These are phyloP conservation scores for Ceratonia siliqua DNA, from an alignment of 306 rosid species.

Conservation along the genomic window DNA sequence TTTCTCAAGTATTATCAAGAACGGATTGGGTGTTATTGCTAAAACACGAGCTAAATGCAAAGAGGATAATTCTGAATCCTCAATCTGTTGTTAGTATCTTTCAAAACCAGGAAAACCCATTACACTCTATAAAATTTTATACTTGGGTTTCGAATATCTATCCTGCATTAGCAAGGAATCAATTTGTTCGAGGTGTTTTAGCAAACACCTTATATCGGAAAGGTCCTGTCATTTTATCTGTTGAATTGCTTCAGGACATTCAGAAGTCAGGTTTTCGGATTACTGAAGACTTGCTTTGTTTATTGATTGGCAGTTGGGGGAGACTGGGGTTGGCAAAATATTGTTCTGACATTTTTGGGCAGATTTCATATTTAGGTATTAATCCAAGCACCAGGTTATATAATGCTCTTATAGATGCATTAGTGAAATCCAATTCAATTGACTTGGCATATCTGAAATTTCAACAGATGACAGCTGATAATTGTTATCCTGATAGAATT, in stretches of 20 bases:
- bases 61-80: slow-evolving; percentile 46
- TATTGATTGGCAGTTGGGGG: slow-evolving; percentile 83
- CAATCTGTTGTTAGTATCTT: slow-evolving; percentile 51
- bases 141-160: slow-evolving; percentile 64
- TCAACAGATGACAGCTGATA: slow-evolving; percentile 72
- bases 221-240: slow-evolving; percentile 69
- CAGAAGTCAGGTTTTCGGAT: slow-evolving; percentile 51
- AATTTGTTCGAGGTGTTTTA: slow-evolving; percentile 51
- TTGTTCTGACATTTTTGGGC: slow-evolving; percentile 67
- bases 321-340: slow-evolving; percentile 78
- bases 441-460: slow-evolving; percentile 84
- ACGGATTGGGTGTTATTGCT: slow-evolving; percentile 68
- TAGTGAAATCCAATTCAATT: slow-evolving; percentile 77
- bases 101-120: slow-evolving; percentile 69
- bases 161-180: slow-evolving; percentile 47
- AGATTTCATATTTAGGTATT: slow-evolving; percentile 65
- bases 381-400: slow-evolving; percentile 71
- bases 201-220: slow-evolving; percentile 42
- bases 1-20: slow-evolving; percentile 56
- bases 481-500: slow-evolving; percentile 71
- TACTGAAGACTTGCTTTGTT: slow-evolving; percentile 60
- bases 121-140: slow-evolving; percentile 56
- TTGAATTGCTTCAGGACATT: slow-evolving; percentile 61
- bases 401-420: slow-evolving; percentile 82
- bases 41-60: slow-evolving; percentile 53